Base-by-base conservation (phyloP, 805 yeast genomes). In the Osmozyma mogii region DNA sequence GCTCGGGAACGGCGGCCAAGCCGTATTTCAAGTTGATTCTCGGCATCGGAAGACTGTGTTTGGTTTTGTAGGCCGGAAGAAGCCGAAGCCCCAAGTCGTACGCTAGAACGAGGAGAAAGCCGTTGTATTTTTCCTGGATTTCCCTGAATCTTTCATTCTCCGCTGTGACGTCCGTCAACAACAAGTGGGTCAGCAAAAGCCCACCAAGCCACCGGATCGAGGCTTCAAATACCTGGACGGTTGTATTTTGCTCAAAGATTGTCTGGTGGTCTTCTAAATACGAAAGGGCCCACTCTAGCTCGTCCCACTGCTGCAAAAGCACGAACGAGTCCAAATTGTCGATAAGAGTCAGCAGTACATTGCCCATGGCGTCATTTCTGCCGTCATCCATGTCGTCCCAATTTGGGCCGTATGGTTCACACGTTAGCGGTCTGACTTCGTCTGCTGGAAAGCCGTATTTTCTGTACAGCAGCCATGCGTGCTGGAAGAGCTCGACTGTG, bases 221-320 rank as follows among this genome's bases (percentile, higher is more conserved):
- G 3, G 83, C 70, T 52, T 88, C 97, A 52, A 88, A 88, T 1
- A 88, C 94, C 47, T 88, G 96, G 0, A 88, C 79, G 2, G 78
- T 73, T 7, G 85, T 68, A 36, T 84, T 75, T 22, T 73, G 65
- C 22, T 73, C 66, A 47, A 84, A 84, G 14, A 68, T 45, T 1
- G 52, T 47, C 22, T 70, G 59, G 14, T 66, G 43, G 5, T n/a
- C 11, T 26, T 52, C 36, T 32, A 64, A 47, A 34, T 51, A 61
- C 6, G 27, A 27, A 15, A 64, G 39, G 32, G 51, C 47, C 10
- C 12, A 5, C 5, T 57, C 60, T 39, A 88, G 77, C 22, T 64
- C 65, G 10, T 62, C 67, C 46, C 68, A 64, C 40, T 83, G 82
- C 23, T 75, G 78, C 59, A 87, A 58, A 4, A 88, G 66, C 5